Evolutionary conservation across 208 protist species (phyloP), one percentile per base, ranked within the genome.

Genomic region (Strigomonas culicis): DNA sequence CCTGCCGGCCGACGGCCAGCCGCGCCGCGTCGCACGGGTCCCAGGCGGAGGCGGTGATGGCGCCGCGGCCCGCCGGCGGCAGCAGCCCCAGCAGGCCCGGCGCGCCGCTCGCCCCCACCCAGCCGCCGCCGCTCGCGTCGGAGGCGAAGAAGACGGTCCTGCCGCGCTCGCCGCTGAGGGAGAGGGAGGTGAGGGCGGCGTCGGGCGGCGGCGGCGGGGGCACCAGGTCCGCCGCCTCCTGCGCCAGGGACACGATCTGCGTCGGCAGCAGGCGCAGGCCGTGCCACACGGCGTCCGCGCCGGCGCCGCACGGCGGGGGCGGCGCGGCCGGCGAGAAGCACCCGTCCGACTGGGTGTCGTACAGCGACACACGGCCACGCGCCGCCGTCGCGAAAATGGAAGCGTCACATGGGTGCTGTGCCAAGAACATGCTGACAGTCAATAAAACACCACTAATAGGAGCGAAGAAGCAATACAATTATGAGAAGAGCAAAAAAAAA

Each of bases 1-100:
- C 77, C 44, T 76, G 70, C 0, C 80, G 63, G 32, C 86, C 86
- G 10, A 93, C 46, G 0, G 83, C 86, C 7, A 93, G 69, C n/a
- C 77, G 77, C 8, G 77, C 62, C 13, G 74, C 65, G 62, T 77
- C 75, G 15, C 73, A 74, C n/a, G 80, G 81, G 59, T 88, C 79
- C 83, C 83, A 93, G 41, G 63, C 79, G 43, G 74, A 74, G 46
- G 79, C 71, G 39, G 71, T 78, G 58, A 84, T 44, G 59, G 55
- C 31, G 56, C 63, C 25, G 28, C 43, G 24, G 30, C 11, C 56
- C 41, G 30, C 19, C 2, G 36, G 7, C 7, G 7, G 34, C 53
- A 55, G 13, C 30, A 22, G 10, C 27, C 10, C 17, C 50, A 2
- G 19, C n/a, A 51, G 41, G 4, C 1, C 19, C 52, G 36, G 1